Evolutionary conservation across 176 grass and related monocot genomes (phyloP).

Genomic region (Microstegium vimineum): DNA sequence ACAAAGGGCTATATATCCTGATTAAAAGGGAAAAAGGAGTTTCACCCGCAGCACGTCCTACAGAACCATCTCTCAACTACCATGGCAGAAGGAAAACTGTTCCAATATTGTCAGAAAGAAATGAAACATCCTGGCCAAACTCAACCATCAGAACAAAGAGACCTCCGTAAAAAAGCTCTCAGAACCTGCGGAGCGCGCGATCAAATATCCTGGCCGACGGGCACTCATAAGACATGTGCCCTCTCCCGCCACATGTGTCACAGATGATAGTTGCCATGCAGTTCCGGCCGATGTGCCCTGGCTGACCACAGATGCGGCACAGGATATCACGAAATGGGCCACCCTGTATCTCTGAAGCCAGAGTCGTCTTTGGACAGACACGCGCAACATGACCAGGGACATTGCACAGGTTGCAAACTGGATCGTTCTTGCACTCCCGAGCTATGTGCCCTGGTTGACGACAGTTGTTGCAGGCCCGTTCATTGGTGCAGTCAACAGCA

Average conservation of each 20-base stretch:
- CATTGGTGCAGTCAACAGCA: conserved; percentile 71
- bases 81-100: conserved; percentile 2
- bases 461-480: conserved; percentile 92
- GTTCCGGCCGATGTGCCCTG: conserved; percentile 69
- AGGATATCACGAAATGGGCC: conserved; percentile 49
- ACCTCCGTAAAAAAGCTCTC: conserved; percentile 9
- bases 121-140: conserved; percentile 19
- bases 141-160: conserved; percentile 29
- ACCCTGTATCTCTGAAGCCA: conserved; percentile 57
- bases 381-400: conserved; percentile 77
- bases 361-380: conserved; percentile 63
- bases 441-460: conserved; percentile 80
- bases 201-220: conserved; percentile 65
- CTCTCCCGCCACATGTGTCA: conserved; percentile 81
- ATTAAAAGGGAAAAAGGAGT: neutral
- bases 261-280: conserved; percentile 69
- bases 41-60: conserved; percentile 18
- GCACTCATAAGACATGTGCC: conserved; percentile 80
- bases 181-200: conserved; percentile 57
- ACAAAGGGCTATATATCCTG: conserved; percentile 3
- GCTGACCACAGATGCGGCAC: conserved; percentile 66
- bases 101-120: conserved; percentile 7
- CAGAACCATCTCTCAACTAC: conserved; percentile 18
- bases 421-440: conserved; percentile 80
- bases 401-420: conserved; percentile 82